phyloP scores from a whole-genome alignment of 2,329 filamentous ascomycete genomes.

The Ambrosiella beaveri region DNA sequence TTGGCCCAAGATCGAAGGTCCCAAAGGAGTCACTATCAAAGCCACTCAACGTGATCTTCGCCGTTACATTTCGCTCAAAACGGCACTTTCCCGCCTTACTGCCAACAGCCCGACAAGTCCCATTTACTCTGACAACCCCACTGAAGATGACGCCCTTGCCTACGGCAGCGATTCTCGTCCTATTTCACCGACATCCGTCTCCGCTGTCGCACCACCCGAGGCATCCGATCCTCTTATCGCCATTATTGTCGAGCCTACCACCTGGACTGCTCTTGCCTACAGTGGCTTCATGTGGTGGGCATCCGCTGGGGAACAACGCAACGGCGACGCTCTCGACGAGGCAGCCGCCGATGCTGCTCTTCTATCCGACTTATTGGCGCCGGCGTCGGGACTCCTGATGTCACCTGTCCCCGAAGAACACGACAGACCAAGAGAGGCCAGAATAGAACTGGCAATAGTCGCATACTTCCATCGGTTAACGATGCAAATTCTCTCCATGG shows the following conservation, averaged over 20 bases:
- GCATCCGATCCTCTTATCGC: conserved; percentile 32
- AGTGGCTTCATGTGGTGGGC: conserved; percentile 84
- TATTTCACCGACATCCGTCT: neutral
- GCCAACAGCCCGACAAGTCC: neutral
- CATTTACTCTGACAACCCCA: neutral
- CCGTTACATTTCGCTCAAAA: conserved; percentile 53
- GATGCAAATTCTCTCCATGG: conserved; percentile 41
- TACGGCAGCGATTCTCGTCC: conserved; percentile 12
- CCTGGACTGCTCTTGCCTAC: conserved; percentile 61
- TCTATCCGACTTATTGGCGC: conserved; percentile 31
- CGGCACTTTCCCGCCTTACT: conserved; percentile 38
- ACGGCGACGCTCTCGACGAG: conserved; percentile 43
- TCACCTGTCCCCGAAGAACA: neutral
- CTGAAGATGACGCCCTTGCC: neutral
- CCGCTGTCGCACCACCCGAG: conserved; percentile 7
- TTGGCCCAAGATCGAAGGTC: conserved; percentile 62
- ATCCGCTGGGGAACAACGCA: conserved; percentile 56
- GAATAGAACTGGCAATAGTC: conserved; percentile 52
- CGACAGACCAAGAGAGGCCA: conserved; percentile 22
- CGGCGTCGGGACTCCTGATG: conserved; percentile 14
- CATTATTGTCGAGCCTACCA: conserved; percentile 42
- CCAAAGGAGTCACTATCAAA: conserved; percentile 48
- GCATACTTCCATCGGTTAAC: conserved; percentile 70
- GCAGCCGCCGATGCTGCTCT: conserved; percentile 36
- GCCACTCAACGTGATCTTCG: conserved; percentile 82